These are phyloP conservation scores for Apocynum venetum DNA, from an alignment of 257 asterid species.

Conservation along the genomic window DNA sequence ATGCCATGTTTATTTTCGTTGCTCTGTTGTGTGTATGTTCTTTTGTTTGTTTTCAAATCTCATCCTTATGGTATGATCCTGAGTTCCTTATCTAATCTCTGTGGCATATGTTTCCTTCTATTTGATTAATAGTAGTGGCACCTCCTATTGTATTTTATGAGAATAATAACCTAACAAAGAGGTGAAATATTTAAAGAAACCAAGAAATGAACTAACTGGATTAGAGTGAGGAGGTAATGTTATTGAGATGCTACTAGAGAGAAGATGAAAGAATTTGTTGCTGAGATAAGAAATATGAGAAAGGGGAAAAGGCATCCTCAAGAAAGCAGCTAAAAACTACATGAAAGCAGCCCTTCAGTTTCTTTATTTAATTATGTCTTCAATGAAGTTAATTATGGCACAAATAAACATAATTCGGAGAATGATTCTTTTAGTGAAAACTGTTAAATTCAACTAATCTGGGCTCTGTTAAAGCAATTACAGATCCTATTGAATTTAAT, in stretches of 20 bases:
- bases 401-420: not conserved
- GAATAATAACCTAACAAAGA: not conserved
- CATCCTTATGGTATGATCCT: not conserved
- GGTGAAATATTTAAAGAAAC: not conserved
- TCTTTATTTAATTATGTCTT: not conserved
- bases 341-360: not conserved
- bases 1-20: not conserved
- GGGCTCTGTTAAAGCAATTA: not conserved
- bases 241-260: not conserved
- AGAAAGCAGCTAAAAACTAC: not conserved
- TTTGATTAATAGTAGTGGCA: not conserved
- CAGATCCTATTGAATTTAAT: not conserved
- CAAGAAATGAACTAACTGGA: not conserved
- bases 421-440: not conserved
- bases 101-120: not conserved
- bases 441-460: not conserved
- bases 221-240: not conserved
- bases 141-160: not conserved
- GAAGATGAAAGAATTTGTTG: not conserved
- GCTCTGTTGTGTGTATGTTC: not conserved
- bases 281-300: not conserved
- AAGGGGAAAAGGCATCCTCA: not conserved
- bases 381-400: not conserved
- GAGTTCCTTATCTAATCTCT: not conserved
- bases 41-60: not conserved